Percentiles rank a stretch among this genome's conserved stretches.
Conservation (phyloP, 306 rosid species). For the Hippophae tibetana region DNA sequence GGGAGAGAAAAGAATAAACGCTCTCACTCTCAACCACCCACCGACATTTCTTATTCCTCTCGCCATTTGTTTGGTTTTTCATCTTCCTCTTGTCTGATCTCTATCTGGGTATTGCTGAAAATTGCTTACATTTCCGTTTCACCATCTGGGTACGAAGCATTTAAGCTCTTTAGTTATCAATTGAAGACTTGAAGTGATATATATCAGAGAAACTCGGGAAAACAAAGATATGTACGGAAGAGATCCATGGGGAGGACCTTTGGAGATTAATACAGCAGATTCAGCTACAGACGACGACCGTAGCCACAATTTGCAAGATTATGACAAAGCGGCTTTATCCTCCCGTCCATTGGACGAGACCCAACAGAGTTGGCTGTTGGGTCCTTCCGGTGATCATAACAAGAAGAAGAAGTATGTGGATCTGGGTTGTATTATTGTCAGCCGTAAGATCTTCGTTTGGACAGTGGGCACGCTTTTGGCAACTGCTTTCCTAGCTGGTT, state of each 20-base stretch:
- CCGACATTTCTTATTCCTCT: too few species aligned
- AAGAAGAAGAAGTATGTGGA: conserved; percentile 97
- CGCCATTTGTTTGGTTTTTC: too few species aligned
- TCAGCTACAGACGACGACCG: conserved; percentile 94
- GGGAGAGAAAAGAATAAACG: too few species aligned
- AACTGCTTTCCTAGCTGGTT: conserved; percentile 61
- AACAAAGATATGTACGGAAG: conserved; percentile 64
- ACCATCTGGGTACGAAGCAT: too few species aligned
- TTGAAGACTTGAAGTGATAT: too few species aligned
- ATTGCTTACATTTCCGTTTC: too few species aligned
- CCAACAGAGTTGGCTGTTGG: conserved; percentile 94
- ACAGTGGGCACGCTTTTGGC: conserved; percentile 54
- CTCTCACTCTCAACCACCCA: too few species aligned
- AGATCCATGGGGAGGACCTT: conserved; percentile 98
- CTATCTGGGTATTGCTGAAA: too few species aligned
- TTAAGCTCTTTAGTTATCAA: too few species aligned
- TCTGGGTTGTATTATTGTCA: conserved; percentile 89
- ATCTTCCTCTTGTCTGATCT: too few species aligned
- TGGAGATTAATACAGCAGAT: conserved; percentile 86
- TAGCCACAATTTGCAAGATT: conserved; percentile 75
- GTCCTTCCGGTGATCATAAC: conserved; percentile 67
- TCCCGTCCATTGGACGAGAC: conserved; percentile 91
- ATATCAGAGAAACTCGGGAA: neutral
- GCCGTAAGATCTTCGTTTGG: conserved; percentile 92
- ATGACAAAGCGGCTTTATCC: conserved; percentile 81